These are phyloP conservation scores for Epichloe glyceriae DNA, from an alignment of 2,329 filamentous ascomycete species.

Conservation along the genomic window DNA sequence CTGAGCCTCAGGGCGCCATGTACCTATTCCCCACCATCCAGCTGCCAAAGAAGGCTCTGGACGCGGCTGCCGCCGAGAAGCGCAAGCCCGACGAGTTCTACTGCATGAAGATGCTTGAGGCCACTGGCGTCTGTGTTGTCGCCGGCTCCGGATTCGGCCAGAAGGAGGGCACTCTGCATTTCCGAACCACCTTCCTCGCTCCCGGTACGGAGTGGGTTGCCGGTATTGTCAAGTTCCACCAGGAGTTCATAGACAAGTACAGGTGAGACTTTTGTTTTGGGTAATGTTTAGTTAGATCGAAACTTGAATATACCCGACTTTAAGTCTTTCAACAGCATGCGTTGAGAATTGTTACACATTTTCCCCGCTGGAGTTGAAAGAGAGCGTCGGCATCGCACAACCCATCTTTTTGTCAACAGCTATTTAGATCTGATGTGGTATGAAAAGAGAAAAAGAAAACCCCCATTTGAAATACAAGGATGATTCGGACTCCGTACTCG, in stretches of 20 bases:
- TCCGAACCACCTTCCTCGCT: constrained; percentile 92
- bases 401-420: too few relatives aligned
- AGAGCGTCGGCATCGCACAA: too few relatives aligned
- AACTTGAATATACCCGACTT: neutral
- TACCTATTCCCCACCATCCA: constrained; percentile 96
- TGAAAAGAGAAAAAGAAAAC: too few relatives aligned
- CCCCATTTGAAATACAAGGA: too few relatives aligned
- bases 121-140: constrained; percentile 89
- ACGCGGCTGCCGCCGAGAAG: constrained; percentile 61
- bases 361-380: too few relatives aligned
- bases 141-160: constrained; percentile 90
- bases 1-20: constrained; percentile 87
- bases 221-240: constrained; percentile 78
- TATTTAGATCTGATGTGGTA: too few relatives aligned
- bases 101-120: constrained; percentile 78
- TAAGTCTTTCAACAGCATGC: neutral
- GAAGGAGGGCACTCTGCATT: constrained; percentile 80
- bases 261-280: constrained; percentile 20
- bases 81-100: constrained; percentile 86
- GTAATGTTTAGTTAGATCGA: neutral
- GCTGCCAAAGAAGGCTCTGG: constrained; percentile 61
- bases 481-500: too few relatives aligned
- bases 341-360: neutral
- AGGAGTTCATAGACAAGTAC: constrained; percentile 80
- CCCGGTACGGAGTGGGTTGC: constrained; percentile 93